Evolutionary conservation across 2,329 filamentous ascomycete species (phyloP).

Genomic region (Raffaelea ambrosiae): DNA sequence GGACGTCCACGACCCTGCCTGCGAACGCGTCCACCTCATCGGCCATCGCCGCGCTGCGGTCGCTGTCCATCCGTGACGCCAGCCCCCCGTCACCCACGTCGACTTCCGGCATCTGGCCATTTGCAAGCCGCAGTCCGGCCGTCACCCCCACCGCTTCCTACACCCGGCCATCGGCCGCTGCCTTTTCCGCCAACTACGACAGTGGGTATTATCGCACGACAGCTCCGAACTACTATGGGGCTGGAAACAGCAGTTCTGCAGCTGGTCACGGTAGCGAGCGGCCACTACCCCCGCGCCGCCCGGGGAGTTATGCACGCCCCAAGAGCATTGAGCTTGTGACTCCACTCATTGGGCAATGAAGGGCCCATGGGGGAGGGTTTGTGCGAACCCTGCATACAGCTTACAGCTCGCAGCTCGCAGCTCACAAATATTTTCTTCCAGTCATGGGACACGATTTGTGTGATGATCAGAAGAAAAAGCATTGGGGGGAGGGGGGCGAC

Average conservation of each 20-base stretch:
- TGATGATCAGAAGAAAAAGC: too few relatives aligned
- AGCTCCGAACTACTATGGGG: conserved; percentile 31
- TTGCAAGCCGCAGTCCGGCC: conserved; percentile 38
- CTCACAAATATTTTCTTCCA: too few relatives aligned
- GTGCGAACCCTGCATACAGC: background rate
- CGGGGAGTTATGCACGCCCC: conserved; percentile 44
- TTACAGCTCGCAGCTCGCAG: too few relatives aligned
- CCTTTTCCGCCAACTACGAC: conserved; percentile 47
- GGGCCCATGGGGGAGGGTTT: background rate
- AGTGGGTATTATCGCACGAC: conserved; percentile 29
- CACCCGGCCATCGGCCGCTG: conserved; percentile 28
- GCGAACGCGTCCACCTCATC: conserved; percentile 32
- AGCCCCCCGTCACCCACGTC: conserved; percentile 47
- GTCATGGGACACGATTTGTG: too few relatives aligned
- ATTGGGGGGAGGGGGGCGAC: too few relatives aligned
- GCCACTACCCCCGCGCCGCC: conserved; percentile 47
- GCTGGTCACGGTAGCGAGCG: conserved; percentile 33
- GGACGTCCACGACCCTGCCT: conserved; percentile 29
- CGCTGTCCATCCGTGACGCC: conserved; percentile 42
- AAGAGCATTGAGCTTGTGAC: conserved; percentile 58
- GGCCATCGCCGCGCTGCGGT: conserved; percentile 47
- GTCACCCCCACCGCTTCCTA: conserved; percentile 47
- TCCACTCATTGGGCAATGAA: conserved; percentile 43
- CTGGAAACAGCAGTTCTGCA: conserved; percentile 12
- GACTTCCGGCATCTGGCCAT: conserved; percentile 42